Percentiles rank a stretch among this genome's conserved stretches.
These are phyloP conservation scores for Jatropha podagrica DNA, from an alignment of 441 rosid genomes.

Conservation along the genomic window DNA sequence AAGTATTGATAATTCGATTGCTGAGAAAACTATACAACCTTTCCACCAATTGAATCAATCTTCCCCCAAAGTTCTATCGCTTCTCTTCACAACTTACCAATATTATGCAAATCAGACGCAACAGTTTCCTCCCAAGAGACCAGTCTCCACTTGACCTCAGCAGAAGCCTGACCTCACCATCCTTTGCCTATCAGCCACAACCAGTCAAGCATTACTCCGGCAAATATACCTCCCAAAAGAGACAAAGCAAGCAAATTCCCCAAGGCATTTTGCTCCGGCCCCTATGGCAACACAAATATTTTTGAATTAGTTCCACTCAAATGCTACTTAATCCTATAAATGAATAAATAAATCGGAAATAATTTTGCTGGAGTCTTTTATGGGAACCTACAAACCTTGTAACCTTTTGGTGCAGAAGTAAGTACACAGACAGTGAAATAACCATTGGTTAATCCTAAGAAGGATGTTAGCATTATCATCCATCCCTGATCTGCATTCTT, in stretches of 20 bases:
- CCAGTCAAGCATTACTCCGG: slow-evolving; percentile 72
- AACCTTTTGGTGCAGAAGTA: slow-evolving; percentile 58
- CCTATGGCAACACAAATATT: slow-evolving; percentile 35
- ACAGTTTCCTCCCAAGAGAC: not conserved
- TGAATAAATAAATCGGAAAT: not conserved
- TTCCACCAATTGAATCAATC: not conserved
- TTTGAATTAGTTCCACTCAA: slow-evolving; percentile 41
- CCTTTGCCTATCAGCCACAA: slow-evolving; percentile 77
- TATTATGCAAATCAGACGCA: not conserved
- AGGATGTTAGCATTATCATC: slow-evolving; percentile 65
- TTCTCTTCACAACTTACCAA: not conserved
- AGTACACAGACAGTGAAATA: slow-evolving; percentile 65
- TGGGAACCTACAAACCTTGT: slow-evolving; percentile 41
- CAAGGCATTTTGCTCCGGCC: slow-evolving; percentile 81
- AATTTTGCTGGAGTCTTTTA: not conserved
- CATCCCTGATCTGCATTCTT: slow-evolving; percentile 70
- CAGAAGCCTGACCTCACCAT: slow-evolving; percentile 27
- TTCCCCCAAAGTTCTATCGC: not conserved
- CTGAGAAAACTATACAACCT: not conserved
- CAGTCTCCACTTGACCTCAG: not conserved
- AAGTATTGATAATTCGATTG: too few species aligned
- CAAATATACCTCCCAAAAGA: slow-evolving; percentile 62
- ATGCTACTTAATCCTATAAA: not conserved
- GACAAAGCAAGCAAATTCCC: slow-evolving; percentile 72
- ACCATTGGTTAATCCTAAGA: slow-evolving; percentile 63